A percentile compares a stretch with the other conserved stretches of the same genome.
These are phyloP conservation scores for Populus davidiana DNA, from an alignment of 345 rosid species.

Conservation along the genomic window DNA sequence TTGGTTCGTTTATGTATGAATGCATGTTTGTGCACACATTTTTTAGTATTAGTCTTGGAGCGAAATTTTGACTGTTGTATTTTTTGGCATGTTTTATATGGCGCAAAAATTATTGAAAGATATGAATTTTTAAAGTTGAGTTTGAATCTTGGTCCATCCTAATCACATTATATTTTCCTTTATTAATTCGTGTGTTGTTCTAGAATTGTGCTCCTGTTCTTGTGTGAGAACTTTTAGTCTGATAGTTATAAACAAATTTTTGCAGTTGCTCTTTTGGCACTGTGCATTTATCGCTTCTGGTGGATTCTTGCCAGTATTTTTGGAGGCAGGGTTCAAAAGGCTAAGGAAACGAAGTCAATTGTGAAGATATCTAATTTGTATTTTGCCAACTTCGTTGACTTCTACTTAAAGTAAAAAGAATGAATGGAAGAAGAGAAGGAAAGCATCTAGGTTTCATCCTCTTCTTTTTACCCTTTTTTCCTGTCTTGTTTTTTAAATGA, in stretches of 20 bases:
- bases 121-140: background rate
- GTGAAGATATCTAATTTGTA: background rate
- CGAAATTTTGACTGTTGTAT: background rate
- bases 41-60: background rate
- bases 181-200: background rate
- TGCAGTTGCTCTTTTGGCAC: slow-evolving; percentile 9
- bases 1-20: background rate
- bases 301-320: slow-evolving; percentile 1
- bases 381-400: background rate
- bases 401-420: background rate
- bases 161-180: background rate
- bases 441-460: background rate
- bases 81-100: background rate
- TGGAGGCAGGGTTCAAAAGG: slow-evolving; percentile 1
- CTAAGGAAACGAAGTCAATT: background rate
- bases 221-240: background rate
- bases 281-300: background rate
- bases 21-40: background rate
- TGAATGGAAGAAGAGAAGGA: background rate
- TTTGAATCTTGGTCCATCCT: background rate
- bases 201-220: background rate
- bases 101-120: background rate
- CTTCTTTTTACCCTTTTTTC: background rate
- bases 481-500: background rate
- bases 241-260: slow-evolving; percentile 1